These are phyloP conservation scores for Calonectria hongkongensis DNA, from an alignment of 2,329 filamentous ascomycete genomes.

Conservation along the genomic window DNA sequence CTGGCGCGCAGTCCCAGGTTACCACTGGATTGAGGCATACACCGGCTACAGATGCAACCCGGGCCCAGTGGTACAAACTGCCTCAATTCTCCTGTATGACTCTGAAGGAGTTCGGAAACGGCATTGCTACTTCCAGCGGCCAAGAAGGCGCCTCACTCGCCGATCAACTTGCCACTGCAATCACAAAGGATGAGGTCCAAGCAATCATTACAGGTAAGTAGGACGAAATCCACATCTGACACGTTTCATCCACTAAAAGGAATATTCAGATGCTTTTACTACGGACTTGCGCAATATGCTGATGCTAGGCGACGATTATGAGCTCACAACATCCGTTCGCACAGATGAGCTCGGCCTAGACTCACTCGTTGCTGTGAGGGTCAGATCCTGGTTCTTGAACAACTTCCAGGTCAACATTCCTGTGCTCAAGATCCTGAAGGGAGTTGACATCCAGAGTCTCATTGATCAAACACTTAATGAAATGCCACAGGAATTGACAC, in stretches of 20 bases:
- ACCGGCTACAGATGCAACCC: background rate
- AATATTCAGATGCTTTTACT: background rate
- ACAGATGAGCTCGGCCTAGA: constrained; percentile 55
- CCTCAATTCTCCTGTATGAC: constrained; percentile 17
- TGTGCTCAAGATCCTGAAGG: constrained; percentile 61
- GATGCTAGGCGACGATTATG: constrained; percentile 8
- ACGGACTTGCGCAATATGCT: constrained; percentile 12
- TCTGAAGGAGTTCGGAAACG: background rate
- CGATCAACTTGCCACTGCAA: constrained; percentile 6
- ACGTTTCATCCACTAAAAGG: background rate
- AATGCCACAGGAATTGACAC: constrained; percentile 28
- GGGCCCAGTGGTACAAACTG: background rate
- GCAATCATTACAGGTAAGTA: background rate
- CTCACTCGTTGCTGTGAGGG: constrained; percentile 59
- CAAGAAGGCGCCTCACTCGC: constrained; percentile 11
- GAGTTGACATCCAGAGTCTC: constrained; percentile 35
- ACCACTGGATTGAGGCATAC: constrained; percentile 14
- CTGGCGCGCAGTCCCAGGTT: background rate
- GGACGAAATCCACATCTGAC: background rate
- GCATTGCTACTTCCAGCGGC: background rate
- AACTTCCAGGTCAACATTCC: constrained; percentile 65
- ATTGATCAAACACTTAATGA: constrained; percentile 28
- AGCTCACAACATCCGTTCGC: constrained; percentile 15
- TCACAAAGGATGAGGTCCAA: background rate
- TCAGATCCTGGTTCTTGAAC: constrained; percentile 70